Percentiles rank a stretch among this genome's conserved stretches.
These are phyloP conservation scores for Diaporthe australafricana DNA, from an alignment of 2,329 filamentous ascomycete species.

Conservation along the genomic window DNA sequence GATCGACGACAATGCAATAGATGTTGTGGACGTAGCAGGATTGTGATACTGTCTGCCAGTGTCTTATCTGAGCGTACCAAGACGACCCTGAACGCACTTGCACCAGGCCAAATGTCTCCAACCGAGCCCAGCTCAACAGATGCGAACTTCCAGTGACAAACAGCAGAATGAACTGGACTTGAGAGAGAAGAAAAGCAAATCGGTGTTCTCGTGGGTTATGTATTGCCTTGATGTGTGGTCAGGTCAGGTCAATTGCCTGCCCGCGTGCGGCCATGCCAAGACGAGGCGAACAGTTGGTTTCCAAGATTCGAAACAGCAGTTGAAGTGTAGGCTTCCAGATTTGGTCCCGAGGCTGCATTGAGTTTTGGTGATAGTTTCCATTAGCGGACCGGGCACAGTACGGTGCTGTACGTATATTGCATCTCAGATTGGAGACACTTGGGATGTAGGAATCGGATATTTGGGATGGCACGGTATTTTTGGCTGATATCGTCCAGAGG, in stretches of 20 bases:
- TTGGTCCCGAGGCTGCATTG: slow-evolving; percentile 3
- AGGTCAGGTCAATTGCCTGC: background rate
- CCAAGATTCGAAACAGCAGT: slow-evolving; percentile 5
- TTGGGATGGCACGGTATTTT: background rate
- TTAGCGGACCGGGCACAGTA: background rate
- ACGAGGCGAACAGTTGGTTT: slow-evolving; percentile 13
- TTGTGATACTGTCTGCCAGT: background rate
- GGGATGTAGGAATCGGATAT: background rate
- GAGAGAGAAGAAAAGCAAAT: no score
- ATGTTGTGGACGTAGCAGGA: background rate
- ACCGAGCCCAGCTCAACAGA: no score
- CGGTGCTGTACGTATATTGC: background rate
- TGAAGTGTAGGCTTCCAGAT: background rate
- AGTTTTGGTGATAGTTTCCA: slow-evolving; percentile 14
- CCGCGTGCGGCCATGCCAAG: slow-evolving; percentile 9
- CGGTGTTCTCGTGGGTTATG: no score
- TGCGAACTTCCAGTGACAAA: no score
- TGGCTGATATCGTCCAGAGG: background rate
- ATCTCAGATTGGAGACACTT: background rate
- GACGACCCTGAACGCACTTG: no score
- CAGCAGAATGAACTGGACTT: no score
- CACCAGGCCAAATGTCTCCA: no score
- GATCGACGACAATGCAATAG: background rate
- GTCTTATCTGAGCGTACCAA: no score
- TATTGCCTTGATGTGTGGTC: background rate